A percentile compares a stretch with the other conserved stretches of the same genome.
phyloP scores from a whole-genome alignment of 2,329 filamentous ascomycete genomes.

The Fusarium sp. region DNA sequence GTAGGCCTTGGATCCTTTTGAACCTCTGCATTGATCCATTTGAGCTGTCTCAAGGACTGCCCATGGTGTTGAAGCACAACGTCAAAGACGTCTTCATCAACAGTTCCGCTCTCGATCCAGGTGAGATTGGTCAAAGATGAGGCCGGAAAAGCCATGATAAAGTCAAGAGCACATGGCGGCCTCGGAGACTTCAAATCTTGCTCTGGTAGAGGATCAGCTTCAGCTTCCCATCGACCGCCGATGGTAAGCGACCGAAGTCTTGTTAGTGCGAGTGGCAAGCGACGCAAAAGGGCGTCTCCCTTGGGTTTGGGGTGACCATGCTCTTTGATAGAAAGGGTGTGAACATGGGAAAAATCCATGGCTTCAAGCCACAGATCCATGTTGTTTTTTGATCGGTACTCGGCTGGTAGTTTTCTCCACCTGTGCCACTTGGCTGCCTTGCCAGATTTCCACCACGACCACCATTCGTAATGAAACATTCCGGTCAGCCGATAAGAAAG shows the following conservation, averaged over 20 bases:
- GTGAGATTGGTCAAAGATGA: neutral
- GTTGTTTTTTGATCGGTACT: conserved; percentile 15
- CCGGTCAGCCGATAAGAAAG: neutral
- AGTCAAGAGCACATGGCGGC: neutral
- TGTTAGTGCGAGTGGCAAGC: neutral
- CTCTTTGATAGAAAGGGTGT: conserved; percentile 1
- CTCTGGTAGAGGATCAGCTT: neutral
- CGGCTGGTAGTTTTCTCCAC: neutral
- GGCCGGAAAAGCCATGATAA: neutral
- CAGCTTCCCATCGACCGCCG: conserved; percentile 3
- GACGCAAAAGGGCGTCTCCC: neutral
- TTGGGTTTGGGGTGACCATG: neutral
- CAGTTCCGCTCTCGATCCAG: conserved; percentile 6
- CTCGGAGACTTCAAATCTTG: neutral
- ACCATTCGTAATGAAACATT: neutral
- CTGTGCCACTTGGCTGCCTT: conserved; percentile 4
- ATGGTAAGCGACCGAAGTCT: neutral
- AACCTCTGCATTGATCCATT: conserved; percentile 19
- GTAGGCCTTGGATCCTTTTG: neutral
- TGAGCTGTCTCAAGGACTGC: neutral
- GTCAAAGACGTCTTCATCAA: neutral
- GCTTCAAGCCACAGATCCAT: conserved; percentile 23
- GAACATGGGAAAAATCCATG: conserved; percentile 31
- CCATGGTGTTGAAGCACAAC: conserved; percentile 14
- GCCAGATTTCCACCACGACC: neutral